A percentile compares a stretch with the other conserved stretches of the same genome.
phyloP scores from a whole-genome alignment of 192 early-diverging fungal species.

The Coemansia umbellata region DNA sequence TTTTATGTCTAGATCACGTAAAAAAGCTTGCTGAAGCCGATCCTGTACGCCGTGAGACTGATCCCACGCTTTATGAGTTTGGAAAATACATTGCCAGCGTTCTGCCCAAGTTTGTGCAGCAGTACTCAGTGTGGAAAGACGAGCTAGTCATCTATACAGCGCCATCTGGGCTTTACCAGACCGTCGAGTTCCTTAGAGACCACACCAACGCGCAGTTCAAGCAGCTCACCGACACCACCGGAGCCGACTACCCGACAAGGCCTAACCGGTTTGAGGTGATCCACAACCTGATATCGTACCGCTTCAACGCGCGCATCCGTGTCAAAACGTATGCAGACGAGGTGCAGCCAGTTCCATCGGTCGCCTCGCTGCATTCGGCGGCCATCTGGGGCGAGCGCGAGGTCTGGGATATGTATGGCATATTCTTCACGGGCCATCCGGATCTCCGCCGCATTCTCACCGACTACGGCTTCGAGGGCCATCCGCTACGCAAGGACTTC shows the following conservation, averaged over 20 bases:
- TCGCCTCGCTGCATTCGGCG: constrained; percentile 70
- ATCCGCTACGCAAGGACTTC: constrained; percentile 95
- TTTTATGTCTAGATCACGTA: constrained; percentile 22
- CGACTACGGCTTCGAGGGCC: constrained; percentile 98
- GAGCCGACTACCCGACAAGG: constrained; percentile 87
- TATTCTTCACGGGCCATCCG: constrained; percentile 94
- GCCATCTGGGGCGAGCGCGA: constrained; percentile 99
- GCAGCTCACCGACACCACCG: constrained; percentile 84
- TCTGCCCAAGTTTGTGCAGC: constrained; percentile 95
- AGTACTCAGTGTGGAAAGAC: constrained; percentile 96
- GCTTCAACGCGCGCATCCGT: constrained; percentile 89
- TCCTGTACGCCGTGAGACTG: constrained; percentile 30
- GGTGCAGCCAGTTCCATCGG: constrained; percentile 83
- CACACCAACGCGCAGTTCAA: constrained; percentile 92
- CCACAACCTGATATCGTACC: constrained; percentile 83
- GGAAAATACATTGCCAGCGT: constrained; percentile 80
- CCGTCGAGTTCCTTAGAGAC: constrained; percentile 88
- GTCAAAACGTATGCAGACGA: constrained; percentile 98
- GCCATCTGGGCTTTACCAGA: constrained; percentile 71
- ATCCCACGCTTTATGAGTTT: constrained; percentile 69
- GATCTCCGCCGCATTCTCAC: constrained; percentile 95
- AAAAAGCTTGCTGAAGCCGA: constrained; percentile 35
- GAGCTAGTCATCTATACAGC: constrained; percentile 94
- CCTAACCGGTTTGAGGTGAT: constrained; percentile 96
- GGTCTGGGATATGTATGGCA: constrained; percentile 97